Percentiles rank a stretch among this genome's conserved stretches.
Evolutionary conservation across 164 flowering plant genomes (phyloP).

Genomic region (Magnolia officinalis): DNA sequence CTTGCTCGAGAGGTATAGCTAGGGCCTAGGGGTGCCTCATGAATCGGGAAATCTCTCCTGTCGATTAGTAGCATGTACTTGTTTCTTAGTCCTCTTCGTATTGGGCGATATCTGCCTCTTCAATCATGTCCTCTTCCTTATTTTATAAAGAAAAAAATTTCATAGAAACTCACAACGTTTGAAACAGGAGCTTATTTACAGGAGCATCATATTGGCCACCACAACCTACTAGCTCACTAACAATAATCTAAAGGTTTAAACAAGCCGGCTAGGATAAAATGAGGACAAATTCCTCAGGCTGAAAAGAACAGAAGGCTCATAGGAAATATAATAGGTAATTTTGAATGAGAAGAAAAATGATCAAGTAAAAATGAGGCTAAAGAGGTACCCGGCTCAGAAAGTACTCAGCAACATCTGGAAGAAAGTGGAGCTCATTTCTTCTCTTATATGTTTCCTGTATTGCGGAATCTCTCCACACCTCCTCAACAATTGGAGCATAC

Average conservation of each 20-base stretch:
- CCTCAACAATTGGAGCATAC: conserved; percentile 97
- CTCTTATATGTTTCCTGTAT: conserved; percentile 83
- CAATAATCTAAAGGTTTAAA: background rate
- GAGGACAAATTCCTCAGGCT: background rate
- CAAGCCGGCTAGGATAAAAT: background rate
- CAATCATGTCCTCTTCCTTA: no score
- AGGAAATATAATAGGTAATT: background rate
- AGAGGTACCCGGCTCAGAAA: conserved; percentile 77
- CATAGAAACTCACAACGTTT: no score
- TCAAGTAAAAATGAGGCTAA: background rate
- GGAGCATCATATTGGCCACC: background rate
- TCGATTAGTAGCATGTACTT: no score
- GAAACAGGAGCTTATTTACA: no score
- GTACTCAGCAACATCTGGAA: conserved; percentile 96
- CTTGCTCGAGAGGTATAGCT: no score
- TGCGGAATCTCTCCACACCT: conserved; percentile 95
- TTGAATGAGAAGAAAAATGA: background rate
- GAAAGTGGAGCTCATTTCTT: conserved; percentile 85
- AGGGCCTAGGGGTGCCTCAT: no score
- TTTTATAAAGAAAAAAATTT: no score
- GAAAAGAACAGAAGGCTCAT: background rate
- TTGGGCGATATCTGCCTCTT: no score
- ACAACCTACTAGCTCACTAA: background rate
- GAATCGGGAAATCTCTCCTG: no score
- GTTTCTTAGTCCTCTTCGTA: no score